These are phyloP conservation scores for Eucalyptus cloeziana DNA, from an alignment of 345 rosid species.

Conservation along the genomic window DNA sequence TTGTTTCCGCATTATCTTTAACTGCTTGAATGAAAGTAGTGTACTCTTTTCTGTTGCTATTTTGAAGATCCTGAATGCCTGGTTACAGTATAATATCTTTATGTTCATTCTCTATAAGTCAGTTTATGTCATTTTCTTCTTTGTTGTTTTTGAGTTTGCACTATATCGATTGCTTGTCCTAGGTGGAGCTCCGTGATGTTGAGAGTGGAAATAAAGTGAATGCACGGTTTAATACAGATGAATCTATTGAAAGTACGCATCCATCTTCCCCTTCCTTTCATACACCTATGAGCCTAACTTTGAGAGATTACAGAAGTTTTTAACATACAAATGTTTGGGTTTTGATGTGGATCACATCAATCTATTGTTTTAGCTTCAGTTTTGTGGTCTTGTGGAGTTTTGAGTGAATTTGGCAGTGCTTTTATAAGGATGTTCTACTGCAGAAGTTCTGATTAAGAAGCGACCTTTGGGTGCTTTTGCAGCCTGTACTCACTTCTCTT, in stretches of 20 bases:
- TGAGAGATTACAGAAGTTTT: background rate
- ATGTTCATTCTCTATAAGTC: background rate
- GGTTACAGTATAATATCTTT: background rate
- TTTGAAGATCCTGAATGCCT: background rate
- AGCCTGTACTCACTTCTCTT: background rate
- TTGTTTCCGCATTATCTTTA: background rate
- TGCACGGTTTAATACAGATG: slow-evolving; percentile 79
- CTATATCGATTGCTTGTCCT: background rate
- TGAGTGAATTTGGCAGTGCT: background rate
- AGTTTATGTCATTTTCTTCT: background rate
- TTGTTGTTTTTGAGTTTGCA: background rate
- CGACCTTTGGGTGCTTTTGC: background rate
- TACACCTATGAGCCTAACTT: background rate
- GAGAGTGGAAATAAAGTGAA: slow-evolving; percentile 76
- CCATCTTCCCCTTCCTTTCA: background rate
- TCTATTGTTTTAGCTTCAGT: background rate
- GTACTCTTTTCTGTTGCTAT: background rate
- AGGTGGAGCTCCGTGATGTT: slow-evolving; percentile 94
- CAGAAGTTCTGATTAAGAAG: background rate
- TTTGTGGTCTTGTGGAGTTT: background rate
- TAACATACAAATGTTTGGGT: background rate
- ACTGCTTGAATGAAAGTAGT: background rate
- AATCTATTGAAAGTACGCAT: slow-evolving; percentile 73
- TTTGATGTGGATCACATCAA: background rate
- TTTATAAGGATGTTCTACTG: background rate